Evolutionary conservation across 2,329 filamentous ascomycete genomes (phyloP), one percentile per base, ranked within the genome.

Genomic region (Leptographium lundbergii): DNA sequence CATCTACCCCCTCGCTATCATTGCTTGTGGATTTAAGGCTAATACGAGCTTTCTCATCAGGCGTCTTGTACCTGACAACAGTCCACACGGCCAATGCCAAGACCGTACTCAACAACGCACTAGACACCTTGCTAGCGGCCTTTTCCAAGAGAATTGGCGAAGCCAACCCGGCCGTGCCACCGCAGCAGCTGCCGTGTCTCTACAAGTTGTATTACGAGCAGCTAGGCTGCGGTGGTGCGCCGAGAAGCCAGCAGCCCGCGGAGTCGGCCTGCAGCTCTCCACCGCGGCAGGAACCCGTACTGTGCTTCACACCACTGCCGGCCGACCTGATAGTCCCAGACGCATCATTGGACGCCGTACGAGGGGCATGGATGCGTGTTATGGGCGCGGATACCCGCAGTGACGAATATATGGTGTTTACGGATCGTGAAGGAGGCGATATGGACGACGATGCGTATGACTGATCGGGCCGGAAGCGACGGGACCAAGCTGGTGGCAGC

Each of bases 291-390:
- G 27, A 45, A 17, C 25, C 24, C 13, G 36, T 84, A 22, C 71
- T 86, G 51, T 70, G 74, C 1, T 82, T 94, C 61, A 77, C 83
- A 5, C 73, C 80, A 2, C 68, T 82, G 0, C 76, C 82, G 3
- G 71, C 85, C 10, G 85, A 87, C 63, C 77, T 95, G 9, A 80
- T 87, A 0, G 88, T 96, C 63, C 82, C 90, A 65, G 92, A 96
- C 65, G 68, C 73, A 0, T 74, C 84, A 1, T 71, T 96, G 11
- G 79, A 83, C 7, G 71, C 81, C 29, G 88, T 96, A 2, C 81
- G 81, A 61, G 71, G 79, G 11, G 82, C 85, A 7, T 97, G 91
- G 91, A 75, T 80, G 61, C 73, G 75, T 55, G 77, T 91, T 4
- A 74, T 81, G 64, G 81, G 78, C 11, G 17, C 10, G 11, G 50